A percentile compares a stretch with the other conserved stretches of the same genome.
These are phyloP conservation scores for Coniochaeta sp. DNA, from an alignment of 2,329 filamentous ascomycete genomes.

Conservation along the genomic window DNA sequence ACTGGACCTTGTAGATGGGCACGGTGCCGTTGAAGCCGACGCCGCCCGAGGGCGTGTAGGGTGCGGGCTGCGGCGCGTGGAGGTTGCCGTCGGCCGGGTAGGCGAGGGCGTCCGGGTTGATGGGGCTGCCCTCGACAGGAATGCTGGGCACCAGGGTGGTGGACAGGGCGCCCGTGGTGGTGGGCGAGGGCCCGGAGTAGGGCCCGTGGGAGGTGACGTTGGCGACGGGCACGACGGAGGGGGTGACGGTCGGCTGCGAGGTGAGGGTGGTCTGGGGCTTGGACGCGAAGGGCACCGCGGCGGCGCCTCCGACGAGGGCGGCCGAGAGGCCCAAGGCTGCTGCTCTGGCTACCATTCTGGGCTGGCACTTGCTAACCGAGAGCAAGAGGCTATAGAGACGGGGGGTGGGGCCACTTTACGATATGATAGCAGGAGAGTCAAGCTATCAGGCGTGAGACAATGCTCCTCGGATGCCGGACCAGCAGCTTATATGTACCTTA, in stretches of 20 bases:
- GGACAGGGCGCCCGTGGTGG: slow-evolving; percentile 62
- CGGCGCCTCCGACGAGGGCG: background rate
- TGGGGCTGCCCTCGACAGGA: slow-evolving; percentile 45
- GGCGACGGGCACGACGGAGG: slow-evolving; percentile 14
- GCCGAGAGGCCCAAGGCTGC: background rate
- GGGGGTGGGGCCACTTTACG: too few species aligned
- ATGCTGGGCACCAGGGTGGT: slow-evolving; percentile 49
- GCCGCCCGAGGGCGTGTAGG: slow-evolving; percentile 66
- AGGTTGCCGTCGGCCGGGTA: slow-evolving; percentile 68
- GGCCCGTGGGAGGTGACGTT: slow-evolving; percentile 59
- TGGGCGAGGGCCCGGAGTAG: slow-evolving; percentile 55
- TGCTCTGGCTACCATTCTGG: background rate
- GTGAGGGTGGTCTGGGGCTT: slow-evolving; percentile 12
- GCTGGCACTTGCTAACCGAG: background rate
- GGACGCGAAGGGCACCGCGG: slow-evolving; percentile 13
- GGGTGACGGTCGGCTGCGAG: slow-evolving; percentile 4
- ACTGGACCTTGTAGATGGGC: slow-evolving; percentile 70
- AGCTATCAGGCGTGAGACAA: too few species aligned
- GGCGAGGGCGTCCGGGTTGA: slow-evolving; percentile 53
- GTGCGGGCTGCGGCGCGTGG: slow-evolving; percentile 59
- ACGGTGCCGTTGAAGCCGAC: slow-evolving; percentile 69
- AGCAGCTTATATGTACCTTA: too few species aligned
- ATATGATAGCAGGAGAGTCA: too few species aligned
- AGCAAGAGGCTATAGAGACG: background rate
- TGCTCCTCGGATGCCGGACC: too few species aligned